Evolutionary conservation across 495 filamentous ascomycete species (phyloP).

Genomic region (Penicillium argentinense): DNA sequence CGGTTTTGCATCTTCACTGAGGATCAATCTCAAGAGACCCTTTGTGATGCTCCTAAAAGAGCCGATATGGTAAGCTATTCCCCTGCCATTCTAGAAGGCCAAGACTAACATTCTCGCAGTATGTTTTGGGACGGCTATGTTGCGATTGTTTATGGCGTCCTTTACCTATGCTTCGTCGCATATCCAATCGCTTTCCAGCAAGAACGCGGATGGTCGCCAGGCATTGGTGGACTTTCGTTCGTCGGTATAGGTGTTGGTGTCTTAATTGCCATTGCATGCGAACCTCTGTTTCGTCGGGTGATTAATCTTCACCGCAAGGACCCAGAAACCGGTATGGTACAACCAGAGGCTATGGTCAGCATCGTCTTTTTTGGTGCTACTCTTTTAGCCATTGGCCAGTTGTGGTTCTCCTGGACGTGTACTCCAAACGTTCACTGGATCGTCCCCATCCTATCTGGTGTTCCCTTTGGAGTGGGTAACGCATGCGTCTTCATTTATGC

Average conservation of each 20-base stretch:
- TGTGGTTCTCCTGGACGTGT: slow-evolving; percentile 82
- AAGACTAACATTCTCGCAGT: slow-evolving; percentile 23
- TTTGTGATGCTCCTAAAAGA: slow-evolving; percentile 78
- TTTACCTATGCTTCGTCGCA: slow-evolving; percentile 85
- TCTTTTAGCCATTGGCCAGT: slow-evolving; percentile 66
- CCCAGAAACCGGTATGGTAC: slow-evolving; percentile 62
- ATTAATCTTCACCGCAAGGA: slow-evolving; percentile 70
- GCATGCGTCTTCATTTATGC: slow-evolving; percentile 77
- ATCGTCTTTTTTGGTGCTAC: slow-evolving; percentile 70
- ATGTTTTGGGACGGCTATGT: slow-evolving; percentile 79
- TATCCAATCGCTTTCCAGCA: slow-evolving; percentile 74
- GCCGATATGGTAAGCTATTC: slow-evolving; percentile 65
- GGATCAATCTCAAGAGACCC: slow-evolving; percentile 70
- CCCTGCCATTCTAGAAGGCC: neutral
- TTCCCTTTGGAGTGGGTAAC: slow-evolving; percentile 80
- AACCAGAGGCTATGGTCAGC: slow-evolving; percentile 72
- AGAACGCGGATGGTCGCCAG: slow-evolving; percentile 68
- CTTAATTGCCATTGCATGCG: slow-evolving; percentile 60
- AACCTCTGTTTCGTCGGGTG: slow-evolving; percentile 69
- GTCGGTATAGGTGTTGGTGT: slow-evolving; percentile 74
- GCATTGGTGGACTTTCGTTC: slow-evolving; percentile 70
- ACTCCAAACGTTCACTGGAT: slow-evolving; percentile 73
- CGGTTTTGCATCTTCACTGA: slow-evolving; percentile 54
- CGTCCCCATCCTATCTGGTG: slow-evolving; percentile 68
- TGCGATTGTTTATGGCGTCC: slow-evolving; percentile 65